phyloP scores from a whole-genome alignment of 1,139 yeast species.

The Maudiozyma humilis region DNA sequence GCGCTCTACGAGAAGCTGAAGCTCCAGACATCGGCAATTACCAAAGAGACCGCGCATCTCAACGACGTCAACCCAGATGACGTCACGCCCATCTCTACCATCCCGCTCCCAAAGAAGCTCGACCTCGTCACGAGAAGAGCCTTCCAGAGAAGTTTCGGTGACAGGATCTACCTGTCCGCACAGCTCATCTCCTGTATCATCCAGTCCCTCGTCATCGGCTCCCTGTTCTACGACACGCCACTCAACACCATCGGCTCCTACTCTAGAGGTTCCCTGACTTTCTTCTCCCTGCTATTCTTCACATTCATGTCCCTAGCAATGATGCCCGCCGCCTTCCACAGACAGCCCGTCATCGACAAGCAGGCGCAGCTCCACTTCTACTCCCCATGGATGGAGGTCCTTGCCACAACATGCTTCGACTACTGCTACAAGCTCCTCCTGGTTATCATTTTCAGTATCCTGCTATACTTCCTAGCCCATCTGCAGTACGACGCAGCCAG shows the following conservation, averaged over 20 bases:
- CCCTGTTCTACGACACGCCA: constrained; percentile 42
- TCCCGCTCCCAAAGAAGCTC: constrained; percentile 36
- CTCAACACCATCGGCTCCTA: constrained; percentile 39
- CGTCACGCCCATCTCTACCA: constrained; percentile 33
- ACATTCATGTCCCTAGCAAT: constrained; percentile 44
- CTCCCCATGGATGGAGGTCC: constrained; percentile 44
- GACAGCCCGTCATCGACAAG: constrained; percentile 41
- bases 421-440: constrained; percentile 38
- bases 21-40: constrained; percentile 28
- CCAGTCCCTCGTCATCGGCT: constrained; percentile 44
- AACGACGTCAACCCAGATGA: constrained; percentile 33
- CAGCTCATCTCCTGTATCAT: constrained; percentile 38
- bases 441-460: constrained; percentile 36
- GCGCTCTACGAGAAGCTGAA: constrained; percentile 37
- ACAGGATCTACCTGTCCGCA: constrained; percentile 39
- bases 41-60: neutral
- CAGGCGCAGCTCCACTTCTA: constrained; percentile 44
- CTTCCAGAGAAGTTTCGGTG: constrained; percentile 40
- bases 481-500: constrained; percentile 43
- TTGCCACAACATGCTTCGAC: constrained; percentile 38
- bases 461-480: constrained; percentile 43
- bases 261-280: constrained; percentile 45
- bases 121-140: constrained; percentile 38
- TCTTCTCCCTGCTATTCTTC: constrained; percentile 44
- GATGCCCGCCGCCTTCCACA: constrained; percentile 40